phyloP scores from a whole-genome alignment of 805 yeast species.

The Dipodascus albidus region DNA sequence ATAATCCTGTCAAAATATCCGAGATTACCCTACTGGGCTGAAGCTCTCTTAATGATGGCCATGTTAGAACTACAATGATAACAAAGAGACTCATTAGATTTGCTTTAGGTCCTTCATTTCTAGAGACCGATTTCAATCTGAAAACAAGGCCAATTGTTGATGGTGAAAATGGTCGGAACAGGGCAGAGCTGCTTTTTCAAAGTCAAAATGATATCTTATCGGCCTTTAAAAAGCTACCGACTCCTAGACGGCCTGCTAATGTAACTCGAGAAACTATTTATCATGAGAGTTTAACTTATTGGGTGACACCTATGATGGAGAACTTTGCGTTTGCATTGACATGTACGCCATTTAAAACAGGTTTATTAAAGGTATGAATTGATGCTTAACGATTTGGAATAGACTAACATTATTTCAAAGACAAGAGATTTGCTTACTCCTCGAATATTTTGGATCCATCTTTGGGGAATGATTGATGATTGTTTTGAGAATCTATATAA shows the following conservation, averaged over 20 bases:
- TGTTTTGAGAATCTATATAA: not conserved
- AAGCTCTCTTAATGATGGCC: too few relatives aligned
- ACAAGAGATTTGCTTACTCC: too few relatives aligned
- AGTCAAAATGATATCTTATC: not conserved
- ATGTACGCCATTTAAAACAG: not conserved
- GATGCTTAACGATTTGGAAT: too few relatives aligned
- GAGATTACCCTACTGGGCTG: too few relatives aligned
- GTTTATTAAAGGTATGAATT: not conserved
- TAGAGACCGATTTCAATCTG: conserved; percentile 9
- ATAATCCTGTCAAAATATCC: too few relatives aligned
- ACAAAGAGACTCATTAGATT: conserved; percentile 14
- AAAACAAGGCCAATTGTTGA: not conserved
- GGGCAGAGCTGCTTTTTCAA: not conserved
- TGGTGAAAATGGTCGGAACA: conserved; percentile 2
- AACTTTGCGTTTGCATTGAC: not conserved
- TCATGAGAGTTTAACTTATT: not conserved
- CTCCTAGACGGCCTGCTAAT: too few relatives aligned
- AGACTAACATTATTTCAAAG: too few relatives aligned
- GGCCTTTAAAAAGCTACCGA: not conserved
- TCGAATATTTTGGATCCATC: not conserved
- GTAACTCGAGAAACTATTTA: not conserved
- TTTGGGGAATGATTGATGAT: not conserved
- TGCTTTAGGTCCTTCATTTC: conserved; percentile 17
- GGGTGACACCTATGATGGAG: not conserved
- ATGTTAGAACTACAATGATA: too few relatives aligned